Evolutionary conservation across 306 rosid species (phyloP).

Genomic region (Canavalia ensiformis): DNA sequence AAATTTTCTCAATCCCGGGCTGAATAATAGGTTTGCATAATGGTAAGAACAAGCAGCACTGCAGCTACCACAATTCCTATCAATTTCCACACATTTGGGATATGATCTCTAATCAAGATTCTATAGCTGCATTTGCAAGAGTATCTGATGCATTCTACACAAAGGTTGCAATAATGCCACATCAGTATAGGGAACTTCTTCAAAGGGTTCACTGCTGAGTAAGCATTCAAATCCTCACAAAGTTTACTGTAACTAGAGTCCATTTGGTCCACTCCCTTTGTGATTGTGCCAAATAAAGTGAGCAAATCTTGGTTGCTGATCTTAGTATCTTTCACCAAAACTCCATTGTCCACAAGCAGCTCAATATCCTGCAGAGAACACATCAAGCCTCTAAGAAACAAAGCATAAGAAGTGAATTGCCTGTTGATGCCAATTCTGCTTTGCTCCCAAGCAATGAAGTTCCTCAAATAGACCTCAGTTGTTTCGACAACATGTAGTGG

Average conservation of each 20-base stretch:
- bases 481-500: slow-evolving; percentile 32
- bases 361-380: slow-evolving; percentile 40
- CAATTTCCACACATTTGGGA: slow-evolving; percentile 50
- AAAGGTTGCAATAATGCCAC: slow-evolving; percentile 40
- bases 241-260: slow-evolving; percentile 45
- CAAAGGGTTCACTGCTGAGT: slow-evolving; percentile 40
- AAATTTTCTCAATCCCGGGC: slow-evolving; percentile 16
- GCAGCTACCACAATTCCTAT: slow-evolving; percentile 45
- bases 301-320: slow-evolving; percentile 37
- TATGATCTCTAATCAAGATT: slow-evolving; percentile 44
- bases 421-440: slow-evolving; percentile 41
- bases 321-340: slow-evolving; percentile 28
- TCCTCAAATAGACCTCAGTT: slow-evolving; percentile 50
- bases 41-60: slow-evolving; percentile 43
- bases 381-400: slow-evolving; percentile 49
- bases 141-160: slow-evolving; percentile 32
- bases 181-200: slow-evolving; percentile 41
- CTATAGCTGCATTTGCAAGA: slow-evolving; percentile 43
- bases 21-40: slow-evolving; percentile 49
- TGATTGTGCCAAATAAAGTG: slow-evolving; percentile 26
- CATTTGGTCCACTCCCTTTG: slow-evolving; percentile 45
- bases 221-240: slow-evolving; percentile 50
- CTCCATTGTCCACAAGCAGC: slow-evolving; percentile 42
- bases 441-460: slow-evolving; percentile 55
- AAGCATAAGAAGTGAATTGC: slow-evolving; percentile 53